These are phyloP conservation scores for Neonectria punicea DNA, from an alignment of 2,329 filamentous ascomycete species.

Conservation along the genomic window DNA sequence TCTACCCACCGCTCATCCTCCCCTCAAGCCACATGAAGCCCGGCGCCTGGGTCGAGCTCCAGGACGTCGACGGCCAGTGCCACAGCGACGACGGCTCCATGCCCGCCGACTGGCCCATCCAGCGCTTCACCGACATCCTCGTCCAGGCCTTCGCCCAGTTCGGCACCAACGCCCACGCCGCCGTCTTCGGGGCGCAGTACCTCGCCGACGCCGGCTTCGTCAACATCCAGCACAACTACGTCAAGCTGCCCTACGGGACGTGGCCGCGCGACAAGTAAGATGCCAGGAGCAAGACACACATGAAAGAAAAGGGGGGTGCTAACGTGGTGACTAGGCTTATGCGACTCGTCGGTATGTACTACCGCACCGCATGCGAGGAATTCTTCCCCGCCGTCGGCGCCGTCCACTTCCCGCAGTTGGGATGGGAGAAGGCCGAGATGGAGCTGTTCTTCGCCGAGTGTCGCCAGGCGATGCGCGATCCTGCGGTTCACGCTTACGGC, in stretches of 20 bases:
- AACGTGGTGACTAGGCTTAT: slow-evolving; percentile 41
- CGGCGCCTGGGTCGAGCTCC: slow-evolving; percentile 58
- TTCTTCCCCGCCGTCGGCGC: slow-evolving; percentile 55
- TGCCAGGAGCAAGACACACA: rapidly evolving
- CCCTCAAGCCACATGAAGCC: slow-evolving; percentile 51
- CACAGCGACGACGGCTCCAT: slow-evolving; percentile 51
- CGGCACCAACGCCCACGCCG: slow-evolving; percentile 52
- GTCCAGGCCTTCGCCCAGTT: slow-evolving; percentile 51
- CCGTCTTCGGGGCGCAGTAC: slow-evolving; percentile 51
- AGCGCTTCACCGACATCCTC: slow-evolving; percentile 48
- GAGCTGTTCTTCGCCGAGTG: slow-evolving; percentile 48
- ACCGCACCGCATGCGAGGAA: slow-evolving; percentile 53
- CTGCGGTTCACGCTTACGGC: slow-evolving; percentile 47
- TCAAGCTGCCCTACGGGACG: slow-evolving; percentile 56
- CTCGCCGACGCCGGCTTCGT: slow-evolving; percentile 51
- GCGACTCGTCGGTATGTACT: slow-evolving; percentile 55
- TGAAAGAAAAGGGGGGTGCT: not conserved
- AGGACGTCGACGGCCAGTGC: slow-evolving; percentile 56
- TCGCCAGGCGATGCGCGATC: slow-evolving; percentile 46
- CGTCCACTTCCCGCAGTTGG: slow-evolving; percentile 51
- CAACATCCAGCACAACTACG: slow-evolving; percentile 50
- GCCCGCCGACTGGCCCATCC: slow-evolving; percentile 47
- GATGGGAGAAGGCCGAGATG: slow-evolving; percentile 49
- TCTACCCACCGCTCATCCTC: too few species aligned
- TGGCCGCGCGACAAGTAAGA: slow-evolving; percentile 58